A percentile compares a stretch with the other conserved stretches of the same genome.
phyloP scores from a whole-genome alignment of 1,139 yeast species.

The Debaryomycetaceae sp. region DNA sequence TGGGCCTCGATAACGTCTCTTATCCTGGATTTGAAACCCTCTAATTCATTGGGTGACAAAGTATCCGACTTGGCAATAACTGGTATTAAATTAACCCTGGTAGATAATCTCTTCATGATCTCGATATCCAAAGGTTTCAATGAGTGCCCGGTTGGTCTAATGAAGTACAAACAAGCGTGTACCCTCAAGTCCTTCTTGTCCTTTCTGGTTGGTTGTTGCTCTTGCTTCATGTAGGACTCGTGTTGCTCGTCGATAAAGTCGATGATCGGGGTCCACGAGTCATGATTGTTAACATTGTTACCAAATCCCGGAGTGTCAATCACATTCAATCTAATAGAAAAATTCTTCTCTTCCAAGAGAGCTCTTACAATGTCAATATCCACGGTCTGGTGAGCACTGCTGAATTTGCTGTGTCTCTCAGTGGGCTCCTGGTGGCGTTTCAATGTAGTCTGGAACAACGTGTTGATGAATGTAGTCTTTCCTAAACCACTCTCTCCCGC shows the following conservation, averaged over 20 bases:
- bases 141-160: slow-evolving; percentile 94
- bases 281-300: slow-evolving; percentile 88
- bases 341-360: slow-evolving; percentile 87
- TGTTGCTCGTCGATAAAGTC: slow-evolving; percentile 97
- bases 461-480: slow-evolving; percentile 90
- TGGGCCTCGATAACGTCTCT: slow-evolving; percentile 92
- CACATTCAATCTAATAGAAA: slow-evolving; percentile 78
- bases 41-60: slow-evolving; percentile 76
- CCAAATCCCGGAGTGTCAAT: slow-evolving; percentile 99
- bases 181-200: slow-evolving; percentile 81
- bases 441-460: slow-evolving; percentile 74
- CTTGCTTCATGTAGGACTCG: slow-evolving; percentile 91
- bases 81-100: slow-evolving; percentile 91
- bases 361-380: slow-evolving; percentile 91
- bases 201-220: slow-evolving; percentile 82
- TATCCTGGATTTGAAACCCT: slow-evolving; percentile 77
- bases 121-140: slow-evolving; percentile 93
- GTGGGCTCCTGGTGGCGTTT: slow-evolving; percentile 63
- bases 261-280: slow-evolving; percentile 90
- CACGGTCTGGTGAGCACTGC: slow-evolving; percentile 71
- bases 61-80: slow-evolving; percentile 96
- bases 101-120: slow-evolving; percentile 82
- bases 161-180: slow-evolving; percentile 92
- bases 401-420: slow-evolving; percentile 66
- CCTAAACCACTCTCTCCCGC: slow-evolving; percentile 97